phyloP scores from a whole-genome alignment of 2,329 filamentous ascomycete species.

The Pestalotiopsis sp. region DNA sequence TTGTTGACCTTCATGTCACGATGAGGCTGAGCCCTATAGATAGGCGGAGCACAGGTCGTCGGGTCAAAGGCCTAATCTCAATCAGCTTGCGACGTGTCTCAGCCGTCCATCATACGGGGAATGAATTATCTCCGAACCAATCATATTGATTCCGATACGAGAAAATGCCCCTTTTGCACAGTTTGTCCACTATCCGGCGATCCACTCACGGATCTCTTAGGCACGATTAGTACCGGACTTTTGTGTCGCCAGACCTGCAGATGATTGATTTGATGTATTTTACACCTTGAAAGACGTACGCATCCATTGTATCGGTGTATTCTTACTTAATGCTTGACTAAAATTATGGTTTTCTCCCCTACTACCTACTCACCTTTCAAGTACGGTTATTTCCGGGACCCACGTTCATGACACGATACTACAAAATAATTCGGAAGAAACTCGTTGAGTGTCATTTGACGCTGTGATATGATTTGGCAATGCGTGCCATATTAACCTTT shows the following conservation, averaged over 20 bases:
- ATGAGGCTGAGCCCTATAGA: background rate
- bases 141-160: background rate
- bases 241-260: background rate
- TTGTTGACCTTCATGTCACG: background rate
- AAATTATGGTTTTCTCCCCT: background rate
- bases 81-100: background rate
- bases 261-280: background rate
- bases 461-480: background rate
- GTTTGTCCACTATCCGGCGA: background rate
- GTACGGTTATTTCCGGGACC: background rate
- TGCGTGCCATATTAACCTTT: background rate
- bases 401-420: background rate
- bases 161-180: background rate
- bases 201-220: background rate
- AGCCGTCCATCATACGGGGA: background rate
- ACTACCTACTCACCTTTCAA: background rate
- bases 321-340: background rate
- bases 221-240: background rate
- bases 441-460: background rate
- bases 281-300: background rate
- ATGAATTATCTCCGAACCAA: background rate
- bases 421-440: background rate
- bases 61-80: background rate
- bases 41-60: background rate
- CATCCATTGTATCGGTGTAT: background rate